phyloP scores from a whole-genome alignment of 129 eudicot genomes.

The sunflower (Helianthus annuus) region DNA sequence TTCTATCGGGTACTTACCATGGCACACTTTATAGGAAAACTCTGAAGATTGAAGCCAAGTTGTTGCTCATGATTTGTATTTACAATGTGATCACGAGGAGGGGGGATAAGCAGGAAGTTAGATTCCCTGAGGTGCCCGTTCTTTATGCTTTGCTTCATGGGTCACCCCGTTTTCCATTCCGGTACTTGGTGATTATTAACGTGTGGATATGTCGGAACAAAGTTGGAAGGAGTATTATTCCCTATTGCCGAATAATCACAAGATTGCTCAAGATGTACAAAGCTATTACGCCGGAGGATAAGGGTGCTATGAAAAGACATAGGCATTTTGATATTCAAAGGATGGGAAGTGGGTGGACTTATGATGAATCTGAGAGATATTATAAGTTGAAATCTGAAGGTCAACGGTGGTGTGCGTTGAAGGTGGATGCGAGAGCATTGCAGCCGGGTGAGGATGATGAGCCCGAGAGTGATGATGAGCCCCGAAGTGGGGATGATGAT shows the following conservation, averaged over 20 bases:
- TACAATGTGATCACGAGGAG: no score
- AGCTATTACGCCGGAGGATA: background rate
- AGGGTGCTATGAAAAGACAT: background rate
- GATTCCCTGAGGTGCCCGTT: no score
- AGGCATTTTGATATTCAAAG: background rate
- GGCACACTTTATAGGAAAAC: no score
- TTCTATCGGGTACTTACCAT: no score
- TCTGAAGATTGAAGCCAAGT: no score
- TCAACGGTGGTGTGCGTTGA: no score
- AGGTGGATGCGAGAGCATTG: background rate
- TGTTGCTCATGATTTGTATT: no score
- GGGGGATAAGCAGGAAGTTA: no score
- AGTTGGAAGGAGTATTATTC: background rate
- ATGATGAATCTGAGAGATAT: background rate
- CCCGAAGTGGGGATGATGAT: no score
- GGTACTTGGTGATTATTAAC: background rate
- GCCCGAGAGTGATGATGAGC: no score
- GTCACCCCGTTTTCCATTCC: background rate
- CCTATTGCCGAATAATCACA: background rate
- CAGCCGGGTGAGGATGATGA: no score
- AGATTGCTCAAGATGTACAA: background rate
- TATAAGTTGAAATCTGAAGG: no score
- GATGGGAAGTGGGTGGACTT: background rate
- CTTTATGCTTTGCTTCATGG: background rate
- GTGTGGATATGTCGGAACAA: background rate